Evolutionary conservation across 2,329 filamentous ascomycete species (phyloP).

Genomic region (Fusarium euwallaceae): DNA sequence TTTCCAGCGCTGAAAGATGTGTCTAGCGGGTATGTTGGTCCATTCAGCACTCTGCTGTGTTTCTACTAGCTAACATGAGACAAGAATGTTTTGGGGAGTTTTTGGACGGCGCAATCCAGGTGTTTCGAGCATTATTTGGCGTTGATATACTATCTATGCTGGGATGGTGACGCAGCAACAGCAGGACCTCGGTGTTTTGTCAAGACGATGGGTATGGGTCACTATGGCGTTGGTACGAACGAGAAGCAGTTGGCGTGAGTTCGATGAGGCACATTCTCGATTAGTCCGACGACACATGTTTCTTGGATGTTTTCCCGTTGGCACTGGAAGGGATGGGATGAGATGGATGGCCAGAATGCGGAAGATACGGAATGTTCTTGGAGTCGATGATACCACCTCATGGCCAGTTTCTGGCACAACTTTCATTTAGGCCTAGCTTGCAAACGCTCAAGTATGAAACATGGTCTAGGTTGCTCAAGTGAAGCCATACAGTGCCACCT

Average conservation of each 20-base stretch:
- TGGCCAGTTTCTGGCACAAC: background rate
- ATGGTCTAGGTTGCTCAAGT: background rate
- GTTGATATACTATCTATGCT: constrained; percentile 11
- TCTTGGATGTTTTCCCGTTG: background rate
- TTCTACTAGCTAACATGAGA: background rate
- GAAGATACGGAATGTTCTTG: background rate
- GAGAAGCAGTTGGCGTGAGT: constrained; percentile 1
- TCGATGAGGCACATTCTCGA: background rate
- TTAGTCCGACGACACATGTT: background rate
- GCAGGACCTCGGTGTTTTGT: background rate
- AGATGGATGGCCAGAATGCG: background rate
- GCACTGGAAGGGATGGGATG: background rate
- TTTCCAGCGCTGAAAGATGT: constrained; percentile 40
- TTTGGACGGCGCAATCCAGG: constrained; percentile 1
- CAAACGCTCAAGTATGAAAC: background rate
- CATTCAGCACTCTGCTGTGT: background rate
- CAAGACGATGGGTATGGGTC: background rate
- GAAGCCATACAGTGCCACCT: background rate
- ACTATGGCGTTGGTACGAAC: background rate
- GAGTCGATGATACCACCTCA: background rate
- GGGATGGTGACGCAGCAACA: background rate
- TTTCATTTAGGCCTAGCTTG: background rate
- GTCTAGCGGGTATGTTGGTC: constrained; percentile 13
- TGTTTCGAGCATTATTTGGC: constrained; percentile 25
- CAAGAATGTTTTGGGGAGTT: background rate